Evolutionary conservation across 2,329 filamentous ascomycete species (phyloP).

Genomic region (Phyllosticta paracitricarpa): DNA sequence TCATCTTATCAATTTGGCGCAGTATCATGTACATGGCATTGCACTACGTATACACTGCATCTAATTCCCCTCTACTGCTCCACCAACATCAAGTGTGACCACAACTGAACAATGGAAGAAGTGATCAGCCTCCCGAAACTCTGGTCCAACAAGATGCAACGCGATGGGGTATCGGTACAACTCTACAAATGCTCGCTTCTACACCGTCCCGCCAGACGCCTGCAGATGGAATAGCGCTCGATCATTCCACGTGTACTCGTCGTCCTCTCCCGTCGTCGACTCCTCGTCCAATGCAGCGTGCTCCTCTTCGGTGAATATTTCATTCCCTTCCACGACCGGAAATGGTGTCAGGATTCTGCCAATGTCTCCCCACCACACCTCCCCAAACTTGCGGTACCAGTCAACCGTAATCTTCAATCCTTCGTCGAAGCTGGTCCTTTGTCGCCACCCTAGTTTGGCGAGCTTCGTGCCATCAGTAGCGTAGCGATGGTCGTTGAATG

Average conservation of each 20-base stretch:
- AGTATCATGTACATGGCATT: not conserved
- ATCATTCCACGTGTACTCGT: slow-evolving; percentile 21
- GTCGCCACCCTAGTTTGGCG: slow-evolving; percentile 26
- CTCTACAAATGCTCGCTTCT: not conserved
- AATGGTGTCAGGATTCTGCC: slow-evolving; percentile 29
- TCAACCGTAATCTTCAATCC: slow-evolving; percentile 27
- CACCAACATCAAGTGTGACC: not conserved
- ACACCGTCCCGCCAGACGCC: slow-evolving; percentile 13
- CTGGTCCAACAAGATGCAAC: not conserved
- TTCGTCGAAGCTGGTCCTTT: slow-evolving; percentile 25
- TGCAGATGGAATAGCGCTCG: slow-evolving; percentile 17
- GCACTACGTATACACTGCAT: not conserved
- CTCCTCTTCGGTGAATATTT: slow-evolving; percentile 31
- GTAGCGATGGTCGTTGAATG: slow-evolving; percentile 41
- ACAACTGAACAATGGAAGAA: too few species aligned
- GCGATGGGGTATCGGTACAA: not conserved
- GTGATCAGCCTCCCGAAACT: not conserved
- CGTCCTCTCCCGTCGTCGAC: slow-evolving; percentile 4
- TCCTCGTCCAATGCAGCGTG: slow-evolving; percentile 22
- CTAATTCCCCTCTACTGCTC: not conserved
- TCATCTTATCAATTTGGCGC: not conserved
- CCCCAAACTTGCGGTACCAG: slow-evolving; percentile 30
- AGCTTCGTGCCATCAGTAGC: slow-evolving; percentile 31
- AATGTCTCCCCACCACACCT: slow-evolving; percentile 33
- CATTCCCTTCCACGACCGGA: slow-evolving; percentile 29